These are phyloP conservation scores for Microbotryum silenes-acaulis DNA, from an alignment of 1,284 basidiomycete genomes.

Conservation along the genomic window DNA sequence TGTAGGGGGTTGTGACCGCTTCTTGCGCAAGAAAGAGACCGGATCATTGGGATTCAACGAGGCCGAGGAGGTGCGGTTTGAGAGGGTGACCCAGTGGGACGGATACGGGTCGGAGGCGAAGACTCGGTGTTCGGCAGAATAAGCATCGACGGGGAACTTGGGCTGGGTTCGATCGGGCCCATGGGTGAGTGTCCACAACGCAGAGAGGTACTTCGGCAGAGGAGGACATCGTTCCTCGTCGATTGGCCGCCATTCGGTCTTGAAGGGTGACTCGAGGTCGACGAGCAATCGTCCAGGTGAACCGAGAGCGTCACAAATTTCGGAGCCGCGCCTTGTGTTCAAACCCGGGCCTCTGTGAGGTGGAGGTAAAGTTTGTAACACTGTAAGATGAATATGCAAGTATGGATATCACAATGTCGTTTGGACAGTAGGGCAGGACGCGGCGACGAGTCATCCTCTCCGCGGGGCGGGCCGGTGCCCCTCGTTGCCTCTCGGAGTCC, in stretches of 20 bases:
- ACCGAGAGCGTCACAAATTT: conserved; percentile 20
- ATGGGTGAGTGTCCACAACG: conserved; percentile 27
- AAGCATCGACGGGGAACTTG: conserved; percentile 8
- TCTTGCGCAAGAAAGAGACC: conserved; percentile 23
- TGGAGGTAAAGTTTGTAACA: background rate
- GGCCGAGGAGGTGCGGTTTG: background rate
- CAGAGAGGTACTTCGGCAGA: conserved; percentile 24
- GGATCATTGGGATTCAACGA: conserved; percentile 5
- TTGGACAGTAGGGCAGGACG: background rate
- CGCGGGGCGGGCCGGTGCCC: background rate
- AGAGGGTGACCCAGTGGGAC: background rate
- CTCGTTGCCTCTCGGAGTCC: background rate
- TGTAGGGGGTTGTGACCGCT: conserved; percentile 15
- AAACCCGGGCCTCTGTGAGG: background rate
- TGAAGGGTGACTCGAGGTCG: conserved; percentile 26
- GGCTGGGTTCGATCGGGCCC: conserved; percentile 12
- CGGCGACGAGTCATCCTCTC: background rate
- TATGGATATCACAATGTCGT: no score
- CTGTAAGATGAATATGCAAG: background rate
- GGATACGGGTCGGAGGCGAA: conserved; percentile 16
- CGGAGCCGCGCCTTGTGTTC: background rate
- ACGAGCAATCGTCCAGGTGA: conserved; percentile 24
- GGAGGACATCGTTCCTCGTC: conserved; percentile 17
- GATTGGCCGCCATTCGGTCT: conserved; percentile 28
- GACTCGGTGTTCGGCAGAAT: conserved; percentile 18